phyloP scores from a whole-genome alignment of 73 alveolate genomes.

The Paramecium caudatum region DNA sequence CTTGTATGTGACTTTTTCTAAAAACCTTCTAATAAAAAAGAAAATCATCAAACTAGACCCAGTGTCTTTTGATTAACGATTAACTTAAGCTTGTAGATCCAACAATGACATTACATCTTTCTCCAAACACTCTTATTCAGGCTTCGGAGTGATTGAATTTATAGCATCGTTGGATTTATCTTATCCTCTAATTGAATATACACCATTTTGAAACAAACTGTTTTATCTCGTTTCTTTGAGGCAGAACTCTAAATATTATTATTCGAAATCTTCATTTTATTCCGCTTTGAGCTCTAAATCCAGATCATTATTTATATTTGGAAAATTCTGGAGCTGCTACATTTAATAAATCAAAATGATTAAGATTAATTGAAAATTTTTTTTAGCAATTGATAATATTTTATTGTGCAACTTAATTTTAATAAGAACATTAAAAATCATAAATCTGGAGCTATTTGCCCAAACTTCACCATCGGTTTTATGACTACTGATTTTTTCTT shows the following conservation, averaged over 20 bases:
- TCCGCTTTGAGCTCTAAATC: slow-evolving; percentile 23
- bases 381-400: not conserved
- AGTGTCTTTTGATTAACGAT: not conserved
- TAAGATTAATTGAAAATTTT: not conserved
- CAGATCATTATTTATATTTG: not conserved
- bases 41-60: slow-evolving; percentile 20
- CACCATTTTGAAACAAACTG: not conserved
- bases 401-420: too few relatives aligned
- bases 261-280: slow-evolving; percentile 26
- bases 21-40: slow-evolving; percentile 9
- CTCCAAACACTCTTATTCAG: not conserved
- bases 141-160: not conserved
- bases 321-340: too few relatives aligned
- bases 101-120: not conserved
- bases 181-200: not conserved
- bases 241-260: slow-evolving; percentile 32
- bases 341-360: too few relatives aligned
- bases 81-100: not conserved
- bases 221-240: slow-evolving; percentile 3
- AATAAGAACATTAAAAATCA: not conserved
- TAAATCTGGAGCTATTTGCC: not conserved
- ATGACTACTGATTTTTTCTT: not conserved
- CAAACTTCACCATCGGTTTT: not conserved
- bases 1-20: not conserved
- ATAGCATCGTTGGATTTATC: not conserved